These are phyloP conservation scores for Steccherinum ochraceum DNA, from an alignment of 768 basidiomycete genomes.

Conservation along the genomic window DNA sequence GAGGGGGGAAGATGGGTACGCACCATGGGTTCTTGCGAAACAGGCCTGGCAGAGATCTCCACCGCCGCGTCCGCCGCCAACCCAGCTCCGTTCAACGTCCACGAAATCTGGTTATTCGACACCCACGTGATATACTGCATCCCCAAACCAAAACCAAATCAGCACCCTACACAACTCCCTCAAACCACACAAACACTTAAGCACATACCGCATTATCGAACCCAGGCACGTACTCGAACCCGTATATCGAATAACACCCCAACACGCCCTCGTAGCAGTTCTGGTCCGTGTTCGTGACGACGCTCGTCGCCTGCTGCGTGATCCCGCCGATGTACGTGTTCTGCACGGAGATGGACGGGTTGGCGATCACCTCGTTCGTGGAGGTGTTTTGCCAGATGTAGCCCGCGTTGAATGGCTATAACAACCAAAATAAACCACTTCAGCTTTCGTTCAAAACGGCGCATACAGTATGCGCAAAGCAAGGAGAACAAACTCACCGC, in stretches of 20 bases:
- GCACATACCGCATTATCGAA: slow-evolving; percentile 55
- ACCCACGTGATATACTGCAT: slow-evolving; percentile 83
- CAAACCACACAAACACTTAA: no score
- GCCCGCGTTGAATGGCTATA: slow-evolving; percentile 66
- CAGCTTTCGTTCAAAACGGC: slow-evolving; percentile 1
- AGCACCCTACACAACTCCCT: not conserved
- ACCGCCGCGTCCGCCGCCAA: slow-evolving; percentile 55
- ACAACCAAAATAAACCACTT: not conserved
- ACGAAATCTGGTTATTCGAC: slow-evolving; percentile 54
- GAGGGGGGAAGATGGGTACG: slow-evolving; percentile 13
- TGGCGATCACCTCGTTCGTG: slow-evolving; percentile 48
- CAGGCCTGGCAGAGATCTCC: slow-evolving; percentile 57
- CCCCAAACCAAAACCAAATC: slow-evolving; percentile 13
- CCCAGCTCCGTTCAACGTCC: slow-evolving; percentile 70
- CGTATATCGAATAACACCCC: slow-evolving; percentile 69
- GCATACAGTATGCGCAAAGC: slow-evolving; percentile 7
- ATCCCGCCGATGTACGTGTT: slow-evolving; percentile 66
- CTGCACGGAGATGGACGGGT: slow-evolving; percentile 46
- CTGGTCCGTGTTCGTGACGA: slow-evolving; percentile 59
- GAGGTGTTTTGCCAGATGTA: slow-evolving; percentile 66
- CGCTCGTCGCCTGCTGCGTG: slow-evolving; percentile 77
- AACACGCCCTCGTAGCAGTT: slow-evolving; percentile 56
- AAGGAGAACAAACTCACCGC: slow-evolving; percentile 63
- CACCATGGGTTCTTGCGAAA: slow-evolving; percentile 87
- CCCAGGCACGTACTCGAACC: slow-evolving; percentile 65